Conservation (phyloP, 345 rosid species). For the Dipteronia dyeriana region DNA sequence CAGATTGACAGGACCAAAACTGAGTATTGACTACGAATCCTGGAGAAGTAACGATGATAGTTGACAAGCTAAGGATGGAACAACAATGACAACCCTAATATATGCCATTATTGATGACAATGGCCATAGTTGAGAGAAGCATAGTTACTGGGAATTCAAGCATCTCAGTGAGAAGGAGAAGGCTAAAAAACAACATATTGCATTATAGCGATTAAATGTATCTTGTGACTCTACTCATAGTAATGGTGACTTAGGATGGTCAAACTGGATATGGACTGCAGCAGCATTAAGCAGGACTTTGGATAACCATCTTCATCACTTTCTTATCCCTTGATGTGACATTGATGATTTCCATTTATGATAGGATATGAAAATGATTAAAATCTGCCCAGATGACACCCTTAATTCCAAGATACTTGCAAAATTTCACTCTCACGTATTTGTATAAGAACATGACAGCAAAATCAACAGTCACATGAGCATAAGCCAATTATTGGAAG, state of each 20-base stretch:
- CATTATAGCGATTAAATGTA: background rate
- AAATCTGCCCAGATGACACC: background rate
- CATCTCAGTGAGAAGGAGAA: background rate
- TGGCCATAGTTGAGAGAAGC: background rate
- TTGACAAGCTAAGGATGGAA: background rate
- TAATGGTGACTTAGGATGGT: background rate
- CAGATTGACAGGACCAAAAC: background rate
- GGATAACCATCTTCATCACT: background rate
- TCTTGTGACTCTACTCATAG: background rate
- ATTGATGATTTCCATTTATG: background rate
- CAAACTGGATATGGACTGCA: slow-evolving; percentile 4
- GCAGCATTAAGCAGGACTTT: background rate
- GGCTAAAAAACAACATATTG: background rate
- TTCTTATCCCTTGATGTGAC: background rate
- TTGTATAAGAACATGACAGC: background rate
- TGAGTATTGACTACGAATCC: background rate
- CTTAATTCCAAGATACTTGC: background rate
- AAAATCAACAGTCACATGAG: background rate
- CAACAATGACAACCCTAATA: background rate
- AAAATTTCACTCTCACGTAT: background rate
- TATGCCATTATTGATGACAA: background rate
- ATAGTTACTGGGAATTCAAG: background rate
- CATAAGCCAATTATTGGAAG: background rate
- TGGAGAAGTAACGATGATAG: background rate
- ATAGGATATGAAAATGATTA: background rate